Conservation (phyloP, 371 early-diverging fungal species). For the Haplosporangium sp. region DNA sequence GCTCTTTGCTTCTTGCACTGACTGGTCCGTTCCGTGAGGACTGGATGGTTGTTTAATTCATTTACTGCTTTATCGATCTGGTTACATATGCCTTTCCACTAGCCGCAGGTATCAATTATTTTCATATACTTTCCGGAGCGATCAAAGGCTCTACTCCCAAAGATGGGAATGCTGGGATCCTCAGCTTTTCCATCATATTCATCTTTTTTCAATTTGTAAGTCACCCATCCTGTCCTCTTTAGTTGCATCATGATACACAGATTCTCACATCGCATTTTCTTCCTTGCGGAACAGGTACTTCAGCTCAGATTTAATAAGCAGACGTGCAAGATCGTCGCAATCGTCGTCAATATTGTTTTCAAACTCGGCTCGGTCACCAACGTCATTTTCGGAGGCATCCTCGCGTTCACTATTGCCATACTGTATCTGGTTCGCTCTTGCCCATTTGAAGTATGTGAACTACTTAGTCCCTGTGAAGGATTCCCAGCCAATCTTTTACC, state of each 20-base stretch:
- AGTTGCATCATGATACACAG: not conserved
- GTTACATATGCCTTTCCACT: conserved; percentile 19
- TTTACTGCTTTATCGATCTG: conserved; percentile 20
- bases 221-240: too few relatives aligned
- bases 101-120: conserved; percentile 19
- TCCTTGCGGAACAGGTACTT: conserved; percentile 16
- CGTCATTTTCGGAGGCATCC: conserved; percentile 20
- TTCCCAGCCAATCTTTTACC: conserved; percentile 4
- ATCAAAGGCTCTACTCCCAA: not conserved
- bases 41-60: not conserved
- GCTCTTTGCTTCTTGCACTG: not conserved
- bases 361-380: conserved; percentile 18
- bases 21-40: not conserved
- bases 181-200: conserved; percentile 26
- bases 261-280: too few relatives aligned
- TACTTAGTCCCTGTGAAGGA: too few relatives aligned
- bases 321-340: conserved; percentile 19
- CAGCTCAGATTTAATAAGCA: conserved; percentile 19
- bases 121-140: too few relatives aligned
- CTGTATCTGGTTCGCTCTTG: conserved; percentile 24
- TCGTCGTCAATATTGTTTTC: conserved; percentile 14
- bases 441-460: conserved; percentile 1
- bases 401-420: conserved; percentile 24
- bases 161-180: not conserved
- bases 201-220: conserved; percentile 29